Evolutionary conservation across 257 asterid species (phyloP).

Genomic region (Gentiana dahurica): DNA sequence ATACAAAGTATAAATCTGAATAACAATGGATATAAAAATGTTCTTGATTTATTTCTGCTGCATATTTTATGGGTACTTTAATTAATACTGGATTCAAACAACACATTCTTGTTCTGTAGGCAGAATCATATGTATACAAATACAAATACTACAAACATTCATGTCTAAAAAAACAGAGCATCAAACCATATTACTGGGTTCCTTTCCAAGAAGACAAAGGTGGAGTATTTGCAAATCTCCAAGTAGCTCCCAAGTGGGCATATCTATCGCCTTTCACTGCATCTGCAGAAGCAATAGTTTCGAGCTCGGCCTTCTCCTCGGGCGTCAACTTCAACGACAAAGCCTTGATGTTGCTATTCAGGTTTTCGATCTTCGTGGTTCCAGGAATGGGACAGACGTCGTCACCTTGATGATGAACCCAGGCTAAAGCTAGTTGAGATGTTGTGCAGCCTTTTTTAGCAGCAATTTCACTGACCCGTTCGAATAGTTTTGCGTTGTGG

Average conservation of each 20-base stretch:
- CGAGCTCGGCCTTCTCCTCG: conserved; percentile 23
- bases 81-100: no score
- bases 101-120: no score
- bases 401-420: conserved; percentile 27
- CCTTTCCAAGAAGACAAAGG: conserved; percentile 12
- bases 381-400: conserved; percentile 26
- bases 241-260: background rate
- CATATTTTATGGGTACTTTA: no score
- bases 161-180: no score
- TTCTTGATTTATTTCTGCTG: no score
- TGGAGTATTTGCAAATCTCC: conserved; percentile 19
- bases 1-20: no score
- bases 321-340: conserved; percentile 15
- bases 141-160: no score
- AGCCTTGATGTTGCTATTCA: conserved; percentile 23
- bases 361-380: conserved; percentile 18
- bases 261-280: conserved; percentile 29
- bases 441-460: conserved; percentile 19
- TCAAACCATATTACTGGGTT: no score
- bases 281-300: conserved; percentile 17
- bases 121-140: no score
- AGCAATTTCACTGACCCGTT: conserved; percentile 17
- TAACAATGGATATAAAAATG: no score
- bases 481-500: conserved; percentile 18
- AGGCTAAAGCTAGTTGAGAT: conserved; percentile 26